These are phyloP conservation scores for Hepatocystis sp. DNA, from an alignment of 169 alveolate species.

Conservation along the genomic window DNA sequence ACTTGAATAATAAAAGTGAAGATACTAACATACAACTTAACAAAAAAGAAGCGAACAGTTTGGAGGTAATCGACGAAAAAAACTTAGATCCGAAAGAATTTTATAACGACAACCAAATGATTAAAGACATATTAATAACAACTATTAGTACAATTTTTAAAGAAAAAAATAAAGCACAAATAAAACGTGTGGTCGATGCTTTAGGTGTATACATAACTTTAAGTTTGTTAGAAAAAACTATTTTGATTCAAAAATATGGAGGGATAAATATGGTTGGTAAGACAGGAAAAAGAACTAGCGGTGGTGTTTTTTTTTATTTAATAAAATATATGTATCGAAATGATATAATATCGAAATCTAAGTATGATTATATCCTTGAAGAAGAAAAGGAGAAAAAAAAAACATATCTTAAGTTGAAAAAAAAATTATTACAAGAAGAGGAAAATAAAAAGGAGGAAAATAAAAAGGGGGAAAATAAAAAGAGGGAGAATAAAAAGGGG, in stretches of 20 bases:
- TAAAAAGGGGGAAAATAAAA: background rate
- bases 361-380: slow-evolving; percentile 88
- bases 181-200: slow-evolving; percentile 84
- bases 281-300: slow-evolving; percentile 88
- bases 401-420: slow-evolving; percentile 80
- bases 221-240: slow-evolving; percentile 85
- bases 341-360: slow-evolving; percentile 87
- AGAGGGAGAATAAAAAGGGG: background rate
- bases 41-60: background rate
- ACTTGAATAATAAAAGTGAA: slow-evolving; percentile 1
- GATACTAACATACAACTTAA: background rate
- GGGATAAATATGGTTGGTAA: slow-evolving; percentile 91
- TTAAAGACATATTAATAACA: slow-evolving; percentile 83
- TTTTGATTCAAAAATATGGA: slow-evolving; percentile 88
- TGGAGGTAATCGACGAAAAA: slow-evolving; percentile 20
- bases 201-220: slow-evolving; percentile 86
- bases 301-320: slow-evolving; percentile 91
- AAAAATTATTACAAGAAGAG: slow-evolving; percentile 70
- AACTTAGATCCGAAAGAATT: slow-evolving; percentile 73
- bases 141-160: slow-evolving; percentile 88
- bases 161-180: slow-evolving; percentile 87
- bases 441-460: slow-evolving; percentile 22
- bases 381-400: slow-evolving; percentile 88
- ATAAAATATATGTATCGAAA: slow-evolving; percentile 85
- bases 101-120: slow-evolving; percentile 66